These are phyloP conservation scores for Pseudocercospora cruenta DNA, from an alignment of 2,329 filamentous ascomycete species.

Conservation along the genomic window DNA sequence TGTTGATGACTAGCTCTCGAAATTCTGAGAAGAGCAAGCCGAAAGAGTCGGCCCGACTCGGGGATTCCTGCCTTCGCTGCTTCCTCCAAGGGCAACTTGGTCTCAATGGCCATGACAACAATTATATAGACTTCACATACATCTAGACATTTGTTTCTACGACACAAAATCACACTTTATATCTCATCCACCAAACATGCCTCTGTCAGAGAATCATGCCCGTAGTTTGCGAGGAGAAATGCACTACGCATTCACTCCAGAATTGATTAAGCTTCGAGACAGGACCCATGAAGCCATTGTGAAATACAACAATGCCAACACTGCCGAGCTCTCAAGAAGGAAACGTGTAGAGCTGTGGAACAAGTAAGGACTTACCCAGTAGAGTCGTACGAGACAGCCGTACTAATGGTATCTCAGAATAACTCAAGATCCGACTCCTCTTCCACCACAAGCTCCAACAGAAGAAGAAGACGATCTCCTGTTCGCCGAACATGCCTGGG, in stretches of 20 bases:
- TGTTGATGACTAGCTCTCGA: constrained; percentile 16
- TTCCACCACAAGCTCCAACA: constrained; percentile 63
- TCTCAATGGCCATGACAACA: not conserved
- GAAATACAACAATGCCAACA: constrained; percentile 65
- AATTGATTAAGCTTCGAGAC: constrained; percentile 66
- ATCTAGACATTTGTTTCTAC: not conserved
- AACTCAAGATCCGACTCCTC: constrained; percentile 61
- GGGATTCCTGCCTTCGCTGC: not conserved
- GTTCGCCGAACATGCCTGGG: constrained; percentile 68
- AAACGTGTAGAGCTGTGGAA: constrained; percentile 69
- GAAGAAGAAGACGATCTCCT: constrained; percentile 67
- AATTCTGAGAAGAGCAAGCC: not conserved
- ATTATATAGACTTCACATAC: not conserved
- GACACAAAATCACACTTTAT: not conserved
- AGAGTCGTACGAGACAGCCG: too few species aligned
- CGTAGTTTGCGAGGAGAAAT: constrained; percentile 55
- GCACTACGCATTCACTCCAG: constrained; percentile 73
- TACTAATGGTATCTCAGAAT: constrained; percentile 55
- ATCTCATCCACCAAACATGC: constrained; percentile 12
- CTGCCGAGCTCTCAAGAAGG: constrained; percentile 61
- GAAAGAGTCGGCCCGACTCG: constrained; percentile 10
- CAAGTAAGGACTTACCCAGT: constrained; percentile 50
- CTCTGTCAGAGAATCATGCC: constrained; percentile 39
- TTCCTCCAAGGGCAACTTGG: not conserved
- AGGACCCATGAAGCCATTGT: constrained; percentile 65